Evolutionary conservation across 139 green algal genomes (phyloP).

Genomic region (Choricystis sp.): DNA sequence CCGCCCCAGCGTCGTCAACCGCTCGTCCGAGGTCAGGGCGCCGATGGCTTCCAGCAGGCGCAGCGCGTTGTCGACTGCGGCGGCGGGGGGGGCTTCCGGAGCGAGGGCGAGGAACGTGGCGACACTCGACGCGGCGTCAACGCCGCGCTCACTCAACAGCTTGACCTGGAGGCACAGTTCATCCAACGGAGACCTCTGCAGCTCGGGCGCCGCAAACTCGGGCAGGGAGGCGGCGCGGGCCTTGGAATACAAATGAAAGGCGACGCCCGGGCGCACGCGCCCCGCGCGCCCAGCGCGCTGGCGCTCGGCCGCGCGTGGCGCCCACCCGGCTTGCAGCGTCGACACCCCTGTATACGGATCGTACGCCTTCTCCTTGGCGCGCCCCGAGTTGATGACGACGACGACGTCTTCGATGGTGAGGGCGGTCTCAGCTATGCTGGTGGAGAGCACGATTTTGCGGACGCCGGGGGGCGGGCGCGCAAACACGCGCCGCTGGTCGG

Average conservation of each 20-base stretch:
- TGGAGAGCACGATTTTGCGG: slow-evolving; percentile 68
- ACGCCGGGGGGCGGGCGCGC: slow-evolving; percentile 28
- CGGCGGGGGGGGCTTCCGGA: slow-evolving; percentile 31
- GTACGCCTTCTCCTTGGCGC: slow-evolving; percentile 69
- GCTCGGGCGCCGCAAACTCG: slow-evolving; percentile 39
- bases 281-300: slow-evolving; percentile 64
- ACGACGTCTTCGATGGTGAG: slow-evolving; percentile 76
- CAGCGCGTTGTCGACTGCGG: slow-evolving; percentile 27
- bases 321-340: slow-evolving; percentile 46
- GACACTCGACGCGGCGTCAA: slow-evolving; percentile 2
- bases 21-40: slow-evolving; percentile 19
- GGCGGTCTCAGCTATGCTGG: slow-evolving; percentile 68
- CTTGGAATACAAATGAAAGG: slow-evolving; percentile 67
- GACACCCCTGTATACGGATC: slow-evolving; percentile 60
- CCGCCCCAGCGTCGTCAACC: slow-evolving; percentile 53
- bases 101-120: slow-evolving; percentile 39
- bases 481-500: slow-evolving; percentile 52
- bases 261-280: slow-evolving; percentile 48
- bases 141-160: slow-evolving; percentile 17
- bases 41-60: slow-evolving; percentile 42
- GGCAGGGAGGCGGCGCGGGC: slow-evolving; percentile 22
- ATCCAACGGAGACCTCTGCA: slow-evolving; percentile 37
- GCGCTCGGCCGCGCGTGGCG: slow-evolving; percentile 35
- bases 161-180: slow-evolving; percentile 53
- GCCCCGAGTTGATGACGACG: slow-evolving; percentile 58